Evolutionary conservation across 1,284 basidiomycete species (phyloP).

Genomic region (Tylopilus orsonianus): DNA sequence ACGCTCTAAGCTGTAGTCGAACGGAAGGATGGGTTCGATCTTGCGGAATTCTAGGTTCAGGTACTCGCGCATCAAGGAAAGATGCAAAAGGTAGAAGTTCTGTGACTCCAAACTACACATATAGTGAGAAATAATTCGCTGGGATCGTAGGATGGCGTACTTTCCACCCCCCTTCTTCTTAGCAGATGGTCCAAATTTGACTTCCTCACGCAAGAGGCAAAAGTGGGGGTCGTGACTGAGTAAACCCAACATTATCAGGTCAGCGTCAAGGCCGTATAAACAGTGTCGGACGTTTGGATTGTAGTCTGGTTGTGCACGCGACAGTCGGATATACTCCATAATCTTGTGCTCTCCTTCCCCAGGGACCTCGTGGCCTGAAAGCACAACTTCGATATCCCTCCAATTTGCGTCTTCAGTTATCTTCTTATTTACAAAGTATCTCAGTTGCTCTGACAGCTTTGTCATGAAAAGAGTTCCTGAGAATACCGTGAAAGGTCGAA

Average conservation of each 20-base stretch:
- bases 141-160: constrained; percentile 41
- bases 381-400: constrained; percentile 88
- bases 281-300: constrained; percentile 95
- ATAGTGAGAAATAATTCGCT: constrained; percentile 10
- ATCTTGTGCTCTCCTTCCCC: constrained; percentile 99
- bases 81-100: constrained; percentile 94
- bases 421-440: constrained; percentile 97
- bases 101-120: constrained; percentile 71
- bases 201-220: constrained; percentile 95
- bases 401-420: constrained; percentile 94
- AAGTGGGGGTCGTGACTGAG: constrained; percentile 99
- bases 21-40: constrained; percentile 58
- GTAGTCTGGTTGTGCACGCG: constrained; percentile 94
- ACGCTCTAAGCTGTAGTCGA: constrained; percentile 83
- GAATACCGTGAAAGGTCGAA: background rate
- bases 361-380: constrained; percentile 98
- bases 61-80: constrained; percentile 95
- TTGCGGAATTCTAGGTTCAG: constrained; percentile 92
- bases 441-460: constrained; percentile 84
- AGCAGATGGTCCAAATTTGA: constrained; percentile 89
- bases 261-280: constrained; percentile 97
- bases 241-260: constrained; percentile 97
- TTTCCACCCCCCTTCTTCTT: constrained; percentile 69
- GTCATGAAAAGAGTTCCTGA: constrained; percentile 95
- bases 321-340: constrained; percentile 97